These are phyloP conservation scores for Mucuna pruriens DNA, from an alignment of 306 rosid genomes.

Conservation along the genomic window DNA sequence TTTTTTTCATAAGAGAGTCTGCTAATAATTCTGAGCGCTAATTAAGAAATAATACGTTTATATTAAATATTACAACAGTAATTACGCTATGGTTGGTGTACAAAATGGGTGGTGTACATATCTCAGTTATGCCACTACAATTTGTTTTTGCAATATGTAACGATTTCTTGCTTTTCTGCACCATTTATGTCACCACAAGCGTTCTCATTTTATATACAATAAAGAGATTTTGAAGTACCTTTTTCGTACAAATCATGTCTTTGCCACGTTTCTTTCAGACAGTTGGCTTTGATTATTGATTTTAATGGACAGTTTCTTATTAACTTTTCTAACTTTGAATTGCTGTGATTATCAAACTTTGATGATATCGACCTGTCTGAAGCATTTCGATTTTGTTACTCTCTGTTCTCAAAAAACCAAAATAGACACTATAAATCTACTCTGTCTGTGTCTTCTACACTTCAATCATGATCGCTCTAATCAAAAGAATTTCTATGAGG, in stretches of 20 bases:
- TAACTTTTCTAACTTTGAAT: not conserved
- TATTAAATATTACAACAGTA: no score
- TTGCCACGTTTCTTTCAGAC: not conserved
- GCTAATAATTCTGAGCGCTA: no score
- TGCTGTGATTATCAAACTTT: not conserved
- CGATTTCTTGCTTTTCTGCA: not conserved
- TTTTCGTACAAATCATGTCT: not conserved
- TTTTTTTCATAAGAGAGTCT: no score
- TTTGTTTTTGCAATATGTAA: not conserved
- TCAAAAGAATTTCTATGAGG: slow-evolving; percentile 9
- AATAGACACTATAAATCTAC: slow-evolving; percentile 36
- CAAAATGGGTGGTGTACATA: not conserved
- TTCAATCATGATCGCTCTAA: slow-evolving; percentile 24
- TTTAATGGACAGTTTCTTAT: not conserved
- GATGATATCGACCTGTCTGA: not conserved
- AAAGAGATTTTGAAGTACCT: not conserved
- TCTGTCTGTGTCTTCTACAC: slow-evolving; percentile 37
- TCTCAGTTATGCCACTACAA: not conserved
- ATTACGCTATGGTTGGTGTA: no score
- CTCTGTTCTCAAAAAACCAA: slow-evolving; percentile 42
- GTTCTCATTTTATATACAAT: not conserved
- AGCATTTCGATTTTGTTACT: slow-evolving; percentile 45
- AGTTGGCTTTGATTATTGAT: not conserved
- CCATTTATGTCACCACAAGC: not conserved
- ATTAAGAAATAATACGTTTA: no score